These are phyloP conservation scores for Liquidambar formosana DNA, from an alignment of 164 flowering plant species.

Conservation along the genomic window DNA sequence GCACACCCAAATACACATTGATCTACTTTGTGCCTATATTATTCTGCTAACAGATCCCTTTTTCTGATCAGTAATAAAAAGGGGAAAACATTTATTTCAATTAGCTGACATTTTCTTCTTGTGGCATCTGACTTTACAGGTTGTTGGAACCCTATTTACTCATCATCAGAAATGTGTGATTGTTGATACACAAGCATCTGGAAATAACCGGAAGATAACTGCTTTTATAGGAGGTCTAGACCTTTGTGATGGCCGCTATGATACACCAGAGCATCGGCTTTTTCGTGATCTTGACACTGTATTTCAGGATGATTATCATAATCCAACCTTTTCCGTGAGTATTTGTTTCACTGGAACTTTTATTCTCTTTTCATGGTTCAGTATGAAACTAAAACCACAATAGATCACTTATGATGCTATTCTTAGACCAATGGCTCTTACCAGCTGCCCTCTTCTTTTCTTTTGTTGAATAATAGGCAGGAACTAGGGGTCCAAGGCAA, in stretches of 20 bases:
- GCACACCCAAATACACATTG: too few relatives aligned
- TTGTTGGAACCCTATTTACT: conserved; percentile 69
- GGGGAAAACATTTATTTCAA: background rate
- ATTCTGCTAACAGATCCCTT: too few relatives aligned
- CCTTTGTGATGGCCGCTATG: conserved; percentile 83
- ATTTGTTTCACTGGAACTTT: background rate
- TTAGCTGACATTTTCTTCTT: background rate
- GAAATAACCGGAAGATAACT: conserved; percentile 59
- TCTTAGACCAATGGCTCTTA: too few relatives aligned
- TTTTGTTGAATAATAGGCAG: conserved; percentile 24
- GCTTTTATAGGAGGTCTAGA: conserved; percentile 73
- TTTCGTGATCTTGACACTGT: conserved; percentile 60
- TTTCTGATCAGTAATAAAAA: background rate
- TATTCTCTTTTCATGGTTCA: background rate
- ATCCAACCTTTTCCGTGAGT: conserved; percentile 65
- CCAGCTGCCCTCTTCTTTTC: background rate
- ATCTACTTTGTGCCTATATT: too few relatives aligned
- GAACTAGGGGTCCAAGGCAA: conserved; percentile 57
- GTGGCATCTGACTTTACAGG: conserved; percentile 34
- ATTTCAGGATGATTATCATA: conserved; percentile 59
- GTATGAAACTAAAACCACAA: background rate
- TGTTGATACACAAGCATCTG: conserved; percentile 66
- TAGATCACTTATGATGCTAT: too few relatives aligned
- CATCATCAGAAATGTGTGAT: conserved; percentile 79
- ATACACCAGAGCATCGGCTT: conserved; percentile 67